A percentile compares a stretch with the other conserved stretches of the same genome.
Evolutionary conservation across 306 rosid species (phyloP).

Genomic region (Inga oerstediana): DNA sequence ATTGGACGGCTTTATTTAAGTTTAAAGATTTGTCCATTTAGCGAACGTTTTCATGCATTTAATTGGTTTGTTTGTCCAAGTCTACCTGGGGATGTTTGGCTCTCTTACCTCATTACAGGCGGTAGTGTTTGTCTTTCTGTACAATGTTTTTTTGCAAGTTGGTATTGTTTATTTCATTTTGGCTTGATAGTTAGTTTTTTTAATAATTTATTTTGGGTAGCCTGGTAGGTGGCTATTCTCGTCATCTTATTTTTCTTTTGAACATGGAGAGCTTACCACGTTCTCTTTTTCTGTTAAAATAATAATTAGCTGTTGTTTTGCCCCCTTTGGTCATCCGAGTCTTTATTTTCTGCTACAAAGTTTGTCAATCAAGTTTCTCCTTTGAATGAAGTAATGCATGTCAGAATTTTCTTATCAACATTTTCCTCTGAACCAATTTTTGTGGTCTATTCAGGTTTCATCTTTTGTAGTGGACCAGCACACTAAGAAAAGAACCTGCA

Average conservation of each 20-base stretch:
- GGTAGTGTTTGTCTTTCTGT: constrained; percentile 42
- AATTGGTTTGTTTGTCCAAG: constrained; percentile 10
- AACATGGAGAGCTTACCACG: constrained; percentile 31
- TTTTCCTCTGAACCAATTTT: constrained; percentile 19
- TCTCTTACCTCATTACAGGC: constrained; percentile 39
- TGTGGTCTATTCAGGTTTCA: constrained; percentile 42
- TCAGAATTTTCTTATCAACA: constrained; percentile 21
- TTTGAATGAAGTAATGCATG: constrained; percentile 4
- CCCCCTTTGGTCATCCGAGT: neutral
- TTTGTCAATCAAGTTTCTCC: constrained; percentile 14
- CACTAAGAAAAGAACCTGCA: constrained; percentile 30
- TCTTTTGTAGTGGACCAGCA: constrained; percentile 32
- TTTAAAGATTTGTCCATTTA: constrained; percentile 23
- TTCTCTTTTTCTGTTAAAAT: constrained; percentile 31
- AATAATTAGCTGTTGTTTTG: neutral
- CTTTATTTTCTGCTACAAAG: neutral
- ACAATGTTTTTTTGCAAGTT: neutral
- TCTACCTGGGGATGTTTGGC: constrained; percentile 12
- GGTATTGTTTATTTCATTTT: constrained; percentile 28
- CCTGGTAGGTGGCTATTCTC: constrained; percentile 22
- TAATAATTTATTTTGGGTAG: constrained; percentile 2
- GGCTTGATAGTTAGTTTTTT: constrained; percentile 27
- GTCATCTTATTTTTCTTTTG: neutral
- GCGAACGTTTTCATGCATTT: constrained; percentile 24
- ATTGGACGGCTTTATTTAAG: constrained; percentile 23